These are phyloP conservation scores for Ogataea thermomethanolica DNA, from an alignment of 805 yeast species.

Conservation along the genomic window DNA sequence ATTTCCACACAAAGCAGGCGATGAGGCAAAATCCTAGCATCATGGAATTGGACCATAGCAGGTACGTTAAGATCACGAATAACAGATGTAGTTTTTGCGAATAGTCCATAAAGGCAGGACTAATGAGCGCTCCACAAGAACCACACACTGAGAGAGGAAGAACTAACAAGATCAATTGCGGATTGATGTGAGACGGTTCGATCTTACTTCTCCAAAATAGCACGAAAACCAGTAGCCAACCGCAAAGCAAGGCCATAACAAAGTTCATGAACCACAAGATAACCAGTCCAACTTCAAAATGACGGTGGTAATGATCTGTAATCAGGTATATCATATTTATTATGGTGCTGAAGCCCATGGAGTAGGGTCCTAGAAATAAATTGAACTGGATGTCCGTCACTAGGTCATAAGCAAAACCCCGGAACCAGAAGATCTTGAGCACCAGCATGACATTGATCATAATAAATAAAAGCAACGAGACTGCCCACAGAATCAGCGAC, in stretches of 20 bases:
- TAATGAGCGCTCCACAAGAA: conserved; percentile 58
- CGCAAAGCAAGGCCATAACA: conserved; percentile 48
- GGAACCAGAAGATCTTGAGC: conserved; percentile 32
- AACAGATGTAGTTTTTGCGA: conserved; percentile 41
- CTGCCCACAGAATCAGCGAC: conserved; percentile 41
- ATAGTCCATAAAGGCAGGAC: conserved; percentile 37
- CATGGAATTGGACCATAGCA: conserved; percentile 73
- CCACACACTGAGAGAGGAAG: conserved; percentile 75
- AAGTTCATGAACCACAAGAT: conserved; percentile 69
- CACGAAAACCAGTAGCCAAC: conserved; percentile 55
- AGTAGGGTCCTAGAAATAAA: conserved; percentile 68
- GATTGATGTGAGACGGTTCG: conserved; percentile 38
- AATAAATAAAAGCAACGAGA: conserved; percentile 48
- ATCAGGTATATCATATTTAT: conserved; percentile 50
- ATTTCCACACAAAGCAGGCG: conserved; percentile 56
- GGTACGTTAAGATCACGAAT: conserved; percentile 49
- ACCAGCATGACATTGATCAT: conserved; percentile 38
- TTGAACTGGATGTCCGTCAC: conserved; percentile 43
- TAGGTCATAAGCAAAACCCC: conserved; percentile 23
- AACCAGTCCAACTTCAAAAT: conserved; percentile 38
- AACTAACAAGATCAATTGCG: conserved; percentile 64
- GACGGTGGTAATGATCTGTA: conserved; percentile 32
- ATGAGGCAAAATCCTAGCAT: conserved; percentile 54
- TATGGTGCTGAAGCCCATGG: conserved; percentile 77
- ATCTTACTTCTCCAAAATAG: conserved; percentile 39